Base-by-base conservation (phyloP, 805 yeast species). In the Saturnispora sekii region DNA sequence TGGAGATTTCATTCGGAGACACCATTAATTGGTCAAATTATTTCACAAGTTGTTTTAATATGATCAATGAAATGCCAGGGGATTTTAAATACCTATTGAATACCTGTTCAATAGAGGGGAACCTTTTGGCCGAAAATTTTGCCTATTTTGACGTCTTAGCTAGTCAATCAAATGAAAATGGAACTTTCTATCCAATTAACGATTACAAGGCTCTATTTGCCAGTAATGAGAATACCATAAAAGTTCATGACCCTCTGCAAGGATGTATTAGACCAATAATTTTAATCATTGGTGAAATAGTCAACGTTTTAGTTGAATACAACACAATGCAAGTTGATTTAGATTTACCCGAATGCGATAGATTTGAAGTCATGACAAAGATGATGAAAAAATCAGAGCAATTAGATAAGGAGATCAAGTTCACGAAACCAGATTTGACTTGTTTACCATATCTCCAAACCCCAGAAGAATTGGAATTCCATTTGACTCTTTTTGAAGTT, bases 111-210 rank as follows among this genome's bases (percentile, higher is more conserved):
- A 48, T 59, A 56, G 49, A 66, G 55, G 58, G 71, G 49, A 48
- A 55, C 51, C 28, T 65, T 56, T 44, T 68, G 55, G 64, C 56
- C 53, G 50, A 51, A 17, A 66, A 63, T 48, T 65, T 68, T 51
- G 68, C 66, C 26, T 67, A 61, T 52, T 65, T 65, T 48, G 73
- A 69, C 46, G 62, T 69, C 10, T 51, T 66, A 52, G 64, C 69
- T 5, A 61, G 68, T 2, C 62, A 59, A 33, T 61, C 72, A 2
- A 57, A 66, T 40, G 54, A 57, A 32, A 55, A 57, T 34, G 72
- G 73, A 6, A 66, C 73, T 0, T 54, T 58, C 35, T 63, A 63
- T 47, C 60, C 63, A 3, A 59, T 67, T 46, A 44, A 48, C 17
- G 62, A 57, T 42, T 68, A 67, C 46, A 54, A 58, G 35, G 58